Conservation (phyloP, 2,329 filamentous ascomycete genomes). For the Lecanicillium sp. region DNA sequence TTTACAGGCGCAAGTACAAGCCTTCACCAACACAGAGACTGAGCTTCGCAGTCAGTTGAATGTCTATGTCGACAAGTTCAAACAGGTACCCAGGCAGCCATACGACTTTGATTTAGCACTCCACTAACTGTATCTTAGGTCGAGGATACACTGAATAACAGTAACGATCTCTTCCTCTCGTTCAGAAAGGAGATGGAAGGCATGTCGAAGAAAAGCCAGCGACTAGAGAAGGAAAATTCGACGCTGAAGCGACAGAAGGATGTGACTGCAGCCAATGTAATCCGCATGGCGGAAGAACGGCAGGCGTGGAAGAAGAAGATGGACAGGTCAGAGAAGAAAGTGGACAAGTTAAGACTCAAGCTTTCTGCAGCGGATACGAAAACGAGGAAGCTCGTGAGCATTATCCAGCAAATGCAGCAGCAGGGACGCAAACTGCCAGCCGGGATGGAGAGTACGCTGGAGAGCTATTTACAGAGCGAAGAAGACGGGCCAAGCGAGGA, state of each 20-base stretch:
- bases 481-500: slow-evolving; percentile 41
- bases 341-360: too few species aligned
- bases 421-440: slow-evolving; percentile 74
- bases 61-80: slow-evolving; percentile 98
- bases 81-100: slow-evolving; percentile 62
- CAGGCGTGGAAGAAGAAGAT: slow-evolving; percentile 70
- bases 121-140: slow-evolving; percentile 62
- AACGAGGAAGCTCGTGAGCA: slow-evolving; percentile 84
- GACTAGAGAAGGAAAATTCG: slow-evolving; percentile 93
- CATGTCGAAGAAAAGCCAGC: slow-evolving; percentile 98
- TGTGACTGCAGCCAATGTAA: slow-evolving; percentile 85
- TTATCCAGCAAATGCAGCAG: slow-evolving; percentile 94
- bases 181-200: slow-evolving; percentile 99
- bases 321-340: slow-evolving; percentile 51
- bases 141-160: slow-evolving; percentile 97
- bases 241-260: slow-evolving; percentile 88
- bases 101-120: too few species aligned
- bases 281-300: slow-evolving; percentile 94
- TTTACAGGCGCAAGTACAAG: slow-evolving; percentile 84
- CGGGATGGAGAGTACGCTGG: slow-evolving; percentile 53
- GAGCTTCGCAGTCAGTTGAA: slow-evolving; percentile 93
- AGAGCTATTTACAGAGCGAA: slow-evolving; percentile 41
- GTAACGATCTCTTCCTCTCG: slow-evolving; percentile 92
- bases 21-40: slow-evolving; percentile 91
- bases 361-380: slow-evolving; percentile 48